Evolutionary conservation across 495 filamentous ascomycete genomes (phyloP).

Genomic region (Cenococcum geophilum): DNA sequence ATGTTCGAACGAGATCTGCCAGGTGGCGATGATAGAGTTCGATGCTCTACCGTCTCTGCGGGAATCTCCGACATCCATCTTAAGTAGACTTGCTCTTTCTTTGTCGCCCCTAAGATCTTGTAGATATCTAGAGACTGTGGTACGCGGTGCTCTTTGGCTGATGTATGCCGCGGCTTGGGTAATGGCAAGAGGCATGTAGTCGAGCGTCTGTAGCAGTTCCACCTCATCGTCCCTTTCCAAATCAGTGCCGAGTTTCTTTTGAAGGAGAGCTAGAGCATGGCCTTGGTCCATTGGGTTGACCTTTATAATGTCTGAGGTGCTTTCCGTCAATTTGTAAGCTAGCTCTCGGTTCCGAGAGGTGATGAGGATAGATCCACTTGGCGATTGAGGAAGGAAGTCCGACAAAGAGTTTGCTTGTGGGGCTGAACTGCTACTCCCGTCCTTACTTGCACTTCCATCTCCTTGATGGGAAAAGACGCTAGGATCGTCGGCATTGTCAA

Average conservation of each 20-base stretch:
- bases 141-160: conserved; percentile 22
- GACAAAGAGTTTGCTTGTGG: background rate
- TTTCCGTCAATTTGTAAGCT: conserved; percentile 30
- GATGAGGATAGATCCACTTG: conserved; percentile 2
- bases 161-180: conserved; percentile 1
- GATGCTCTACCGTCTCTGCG: conserved; percentile 40
- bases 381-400: background rate
- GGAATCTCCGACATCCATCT: conserved; percentile 36
- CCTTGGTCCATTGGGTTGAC: conserved; percentile 35
- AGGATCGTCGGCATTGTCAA: conserved; percentile 7
- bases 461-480: background rate
- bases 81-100: conserved; percentile 38
- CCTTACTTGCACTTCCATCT: background rate
- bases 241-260: conserved; percentile 37
- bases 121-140: conserved; percentile 38
- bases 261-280: conserved; percentile 38
- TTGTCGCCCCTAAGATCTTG: conserved; percentile 38
- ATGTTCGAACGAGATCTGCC: conserved; percentile 38
- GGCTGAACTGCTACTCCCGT: background rate
- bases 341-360: conserved; percentile 6
- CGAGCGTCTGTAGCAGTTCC: conserved; percentile 3
- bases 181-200: conserved; percentile 7
- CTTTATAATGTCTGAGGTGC: conserved; percentile 37
- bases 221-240: conserved; percentile 6
- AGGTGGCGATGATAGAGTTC: conserved; percentile 6